phyloP scores from a whole-genome alignment of 164 flowering plant species.

The Aristolochia fimbriata region DNA sequence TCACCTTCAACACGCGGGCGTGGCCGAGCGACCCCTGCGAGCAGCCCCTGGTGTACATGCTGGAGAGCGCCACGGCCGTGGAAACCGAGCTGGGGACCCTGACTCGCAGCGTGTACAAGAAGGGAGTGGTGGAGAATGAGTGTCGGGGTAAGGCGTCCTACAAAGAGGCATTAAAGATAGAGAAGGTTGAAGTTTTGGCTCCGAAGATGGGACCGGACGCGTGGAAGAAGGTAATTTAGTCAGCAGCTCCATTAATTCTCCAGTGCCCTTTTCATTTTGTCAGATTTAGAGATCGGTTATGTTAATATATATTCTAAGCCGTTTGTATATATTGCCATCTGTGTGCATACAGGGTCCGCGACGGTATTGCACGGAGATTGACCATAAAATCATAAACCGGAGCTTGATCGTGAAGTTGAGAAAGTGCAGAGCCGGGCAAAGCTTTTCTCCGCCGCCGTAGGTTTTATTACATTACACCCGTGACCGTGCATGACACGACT shows the following conservation, averaged over 20 bases:
- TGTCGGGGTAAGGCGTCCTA: slow-evolving; percentile 8
- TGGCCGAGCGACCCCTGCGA: slow-evolving; percentile 31
- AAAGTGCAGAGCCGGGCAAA: slow-evolving; percentile 28
- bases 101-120: slow-evolving; percentile 21
- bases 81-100: background rate
- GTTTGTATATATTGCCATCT: no score
- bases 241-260: no score
- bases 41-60: slow-evolving; percentile 24
- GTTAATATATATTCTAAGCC: no score
- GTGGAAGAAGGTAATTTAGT: slow-evolving; percentile 34
- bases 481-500: background rate
- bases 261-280: no score
- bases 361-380: slow-evolving; percentile 53
- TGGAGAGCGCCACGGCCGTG: slow-evolving; percentile 2
- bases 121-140: background rate
- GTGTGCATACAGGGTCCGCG: slow-evolving; percentile 48
- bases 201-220: slow-evolving; percentile 15
- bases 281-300: no score
- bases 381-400: slow-evolving; percentile 6
- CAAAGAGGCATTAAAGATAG: slow-evolving; percentile 11
- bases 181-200: slow-evolving; percentile 27
- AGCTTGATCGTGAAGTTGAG: slow-evolving; percentile 29
- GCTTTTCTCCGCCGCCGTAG: slow-evolving; percentile 11
- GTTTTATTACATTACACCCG: no score
- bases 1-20: slow-evolving; percentile 56